Conservation (phyloP, 2,329 filamentous ascomycete species). For the Emmonsia crescens region DNA sequence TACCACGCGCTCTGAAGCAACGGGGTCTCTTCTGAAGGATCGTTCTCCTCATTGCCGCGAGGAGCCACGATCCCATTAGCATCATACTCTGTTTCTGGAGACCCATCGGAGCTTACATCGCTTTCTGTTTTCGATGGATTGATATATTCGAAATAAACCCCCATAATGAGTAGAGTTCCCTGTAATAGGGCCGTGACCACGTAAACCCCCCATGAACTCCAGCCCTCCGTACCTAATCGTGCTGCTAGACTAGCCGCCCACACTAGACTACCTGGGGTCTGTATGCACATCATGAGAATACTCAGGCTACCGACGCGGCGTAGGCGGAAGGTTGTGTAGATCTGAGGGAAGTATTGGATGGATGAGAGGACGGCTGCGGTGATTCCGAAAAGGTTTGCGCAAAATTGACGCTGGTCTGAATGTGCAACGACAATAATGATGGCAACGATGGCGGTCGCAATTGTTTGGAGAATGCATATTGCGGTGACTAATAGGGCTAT, state of each 20-base stretch:
- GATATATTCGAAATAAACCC: constrained; percentile 55
- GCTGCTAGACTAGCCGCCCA: constrained; percentile 77
- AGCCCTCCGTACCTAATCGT: constrained; percentile 68
- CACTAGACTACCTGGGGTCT: constrained; percentile 83
- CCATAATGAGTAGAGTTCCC: constrained; percentile 68
- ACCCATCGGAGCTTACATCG: constrained; percentile 9
- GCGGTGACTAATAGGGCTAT: constrained; percentile 67
- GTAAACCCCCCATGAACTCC: constrained; percentile 94
- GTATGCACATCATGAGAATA: constrained; percentile 96
- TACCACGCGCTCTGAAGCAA: constrained; percentile 11
- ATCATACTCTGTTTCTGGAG: background rate
- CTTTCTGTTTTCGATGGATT: constrained; percentile 36
- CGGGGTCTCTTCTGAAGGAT: constrained; percentile 15
- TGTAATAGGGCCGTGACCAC: constrained; percentile 79
- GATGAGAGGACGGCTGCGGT: constrained; percentile 67
- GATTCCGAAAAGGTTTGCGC: constrained; percentile 79
- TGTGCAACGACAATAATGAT: constrained; percentile 55
- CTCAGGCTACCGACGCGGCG: constrained; percentile 84
- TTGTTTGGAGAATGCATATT: constrained; percentile 62
- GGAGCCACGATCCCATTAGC: background rate
- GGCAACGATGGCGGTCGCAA: constrained; percentile 56
- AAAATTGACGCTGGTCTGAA: constrained; percentile 56
- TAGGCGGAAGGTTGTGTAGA: constrained; percentile 77
- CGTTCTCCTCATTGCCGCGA: constrained; percentile 6
- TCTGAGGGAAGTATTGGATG: constrained; percentile 90